Conservation (phyloP, 1,284 basidiomycete genomes). For the Vanrija humicola region DNA sequence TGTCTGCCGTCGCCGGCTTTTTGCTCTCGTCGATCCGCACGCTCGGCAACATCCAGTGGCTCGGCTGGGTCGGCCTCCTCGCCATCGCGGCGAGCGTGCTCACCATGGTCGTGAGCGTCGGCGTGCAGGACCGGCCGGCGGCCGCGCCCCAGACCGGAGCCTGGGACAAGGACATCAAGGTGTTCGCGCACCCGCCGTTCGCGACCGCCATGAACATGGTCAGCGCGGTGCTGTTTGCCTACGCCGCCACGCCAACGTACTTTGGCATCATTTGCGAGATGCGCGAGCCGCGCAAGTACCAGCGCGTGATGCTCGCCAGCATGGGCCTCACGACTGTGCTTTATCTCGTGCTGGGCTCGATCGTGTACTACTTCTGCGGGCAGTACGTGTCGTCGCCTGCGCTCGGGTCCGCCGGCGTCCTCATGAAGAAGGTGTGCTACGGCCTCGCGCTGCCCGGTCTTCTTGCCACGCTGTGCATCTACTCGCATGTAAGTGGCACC, state of each 20-base stretch:
- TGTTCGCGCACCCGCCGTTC: conserved; percentile 24
- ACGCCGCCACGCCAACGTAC: conserved; percentile 24
- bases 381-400: conserved; percentile 24
- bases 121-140: conserved; percentile 35
- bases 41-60: conserved; percentile 26
- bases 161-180: conserved; percentile 11
- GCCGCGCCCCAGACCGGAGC: conserved; percentile 30
- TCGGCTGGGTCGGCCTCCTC: conserved; percentile 35
- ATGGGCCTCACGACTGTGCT: conserved; percentile 20
- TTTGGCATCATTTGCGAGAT: conserved; percentile 38
- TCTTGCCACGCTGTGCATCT: conserved; percentile 26
- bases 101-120: conserved; percentile 35
- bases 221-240: conserved; percentile 27
- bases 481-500: conserved; percentile 16
- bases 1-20: conserved; percentile 23
- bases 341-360: conserved; percentile 15
- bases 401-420: conserved; percentile 38
- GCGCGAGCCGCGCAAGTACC: conserved; percentile 27
- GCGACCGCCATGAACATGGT: conserved; percentile 27
- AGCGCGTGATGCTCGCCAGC: conserved; percentile 22
- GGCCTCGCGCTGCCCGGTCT: conserved; percentile 36
- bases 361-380: background rate
- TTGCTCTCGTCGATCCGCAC: conserved; percentile 29
- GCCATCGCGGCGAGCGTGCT: conserved; percentile 26
- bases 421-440: conserved; percentile 40